A percentile compares a stretch with the other conserved stretches of the same genome.
phyloP scores from a whole-genome alignment of 345 rosid genomes.

The Salix arbutifolia region DNA sequence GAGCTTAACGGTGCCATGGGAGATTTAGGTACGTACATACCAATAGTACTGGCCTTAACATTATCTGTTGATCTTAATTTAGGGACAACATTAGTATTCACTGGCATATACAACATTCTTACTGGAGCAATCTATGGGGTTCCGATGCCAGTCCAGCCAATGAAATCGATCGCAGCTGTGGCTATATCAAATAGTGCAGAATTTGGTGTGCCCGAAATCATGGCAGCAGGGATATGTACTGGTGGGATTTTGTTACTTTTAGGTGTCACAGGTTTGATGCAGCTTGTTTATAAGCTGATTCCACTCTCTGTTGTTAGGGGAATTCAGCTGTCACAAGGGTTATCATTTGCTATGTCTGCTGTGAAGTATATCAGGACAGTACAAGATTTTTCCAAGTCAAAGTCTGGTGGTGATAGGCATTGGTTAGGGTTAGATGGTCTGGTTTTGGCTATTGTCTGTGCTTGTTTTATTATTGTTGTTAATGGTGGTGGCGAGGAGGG shows the following conservation, averaged over 20 bases:
- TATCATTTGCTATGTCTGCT: slow-evolving; percentile 70
- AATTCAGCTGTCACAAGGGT: slow-evolving; percentile 78
- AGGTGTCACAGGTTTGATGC: slow-evolving; percentile 79
- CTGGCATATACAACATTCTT: slow-evolving; percentile 61
- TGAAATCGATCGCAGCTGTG: slow-evolving; percentile 78
- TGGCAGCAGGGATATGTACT: slow-evolving; percentile 74
- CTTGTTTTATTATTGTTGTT: slow-evolving; percentile 50
- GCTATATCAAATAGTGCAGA: slow-evolving; percentile 48
- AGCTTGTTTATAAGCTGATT: slow-evolving; percentile 49
- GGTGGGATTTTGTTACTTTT: slow-evolving; percentile 59
- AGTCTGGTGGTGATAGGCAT: slow-evolving; percentile 45
- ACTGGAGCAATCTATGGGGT: slow-evolving; percentile 75
- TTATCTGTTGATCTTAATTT: slow-evolving; percentile 70
- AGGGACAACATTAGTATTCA: slow-evolving; percentile 76
- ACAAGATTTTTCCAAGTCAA: slow-evolving; percentile 61
- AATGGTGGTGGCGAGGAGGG: slow-evolving; percentile 59
- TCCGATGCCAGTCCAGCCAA: slow-evolving; percentile 94
- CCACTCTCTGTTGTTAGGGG: slow-evolving; percentile 77
- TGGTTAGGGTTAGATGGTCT: slow-evolving; percentile 84
- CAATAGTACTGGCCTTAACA: slow-evolving; percentile 74
- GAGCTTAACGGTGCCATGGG: slow-evolving; percentile 89
- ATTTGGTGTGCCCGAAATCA: slow-evolving; percentile 66
- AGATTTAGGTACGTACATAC: slow-evolving; percentile 82
- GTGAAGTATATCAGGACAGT: slow-evolving; percentile 64
- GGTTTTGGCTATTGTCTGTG: slow-evolving; percentile 62